Base-by-base conservation (phyloP, 495 filamentous ascomycete genomes). In the Clavariopsis aquatica region DNA sequence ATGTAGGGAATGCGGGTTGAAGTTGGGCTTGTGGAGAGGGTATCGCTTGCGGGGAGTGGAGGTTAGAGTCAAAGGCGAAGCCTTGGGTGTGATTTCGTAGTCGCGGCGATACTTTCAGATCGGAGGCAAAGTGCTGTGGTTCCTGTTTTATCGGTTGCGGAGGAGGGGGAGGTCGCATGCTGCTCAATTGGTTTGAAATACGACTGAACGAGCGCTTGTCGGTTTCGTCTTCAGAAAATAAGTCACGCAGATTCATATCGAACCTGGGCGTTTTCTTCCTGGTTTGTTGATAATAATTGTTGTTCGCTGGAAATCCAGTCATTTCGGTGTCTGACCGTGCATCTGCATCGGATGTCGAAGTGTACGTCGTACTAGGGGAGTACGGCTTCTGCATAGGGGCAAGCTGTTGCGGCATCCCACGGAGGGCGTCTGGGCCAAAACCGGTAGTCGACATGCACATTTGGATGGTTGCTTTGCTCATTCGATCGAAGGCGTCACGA, bases 401-500 rank as follows among this genome's bases (percentile, higher is more conserved):
- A 17, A 23, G 20, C 10, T 29, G 22, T 24, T 59, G 52, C 20
- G 28, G 34, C 27, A 55, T 22, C 28, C 29, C 34, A 0, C 64
- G 58, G 12, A 70, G 61, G 62, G 61, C 73, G 71, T 70, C 76
- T 53, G 82, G 83, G 12, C 87, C 88, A 70, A 94, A 93, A 2
- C 91, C 91, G 10, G 89, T 92, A 1, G 87, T 93, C 0, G 87
- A 88, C 64, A 91, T 82, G 62, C 86, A 89, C 93, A 97, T 96
- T 66, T 91, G 88, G 9, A 98, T 86, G 0, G 93, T 96, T 29
- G 93, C 93, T 76, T 91, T 96, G 69, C 89, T 92, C 82, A 96
- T 98, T 46, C 93, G 87, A 66, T 95, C 92, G 75, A 98, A 96
- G 13, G 93, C 92, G 74, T 97, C 93, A 1, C 92, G 84, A 70